Conservation (phyloP, 2,329 filamentous ascomycete genomes). For the Nigrograna mackinnonii region DNA sequence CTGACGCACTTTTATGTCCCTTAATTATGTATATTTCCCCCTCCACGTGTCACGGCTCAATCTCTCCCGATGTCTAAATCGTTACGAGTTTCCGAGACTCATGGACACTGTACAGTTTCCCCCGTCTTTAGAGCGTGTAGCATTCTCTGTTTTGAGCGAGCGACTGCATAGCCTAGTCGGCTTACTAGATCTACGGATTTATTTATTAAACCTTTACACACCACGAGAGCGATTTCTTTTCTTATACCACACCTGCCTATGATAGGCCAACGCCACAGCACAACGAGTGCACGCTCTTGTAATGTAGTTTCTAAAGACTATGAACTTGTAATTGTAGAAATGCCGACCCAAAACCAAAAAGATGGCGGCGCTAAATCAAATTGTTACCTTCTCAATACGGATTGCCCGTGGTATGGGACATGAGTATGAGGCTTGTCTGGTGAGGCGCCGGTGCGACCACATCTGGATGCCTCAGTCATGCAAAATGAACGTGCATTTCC, state of each 20-base stretch:
- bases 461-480: no score
- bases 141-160: conserved; percentile 11
- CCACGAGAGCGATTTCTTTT: conserved; percentile 4
- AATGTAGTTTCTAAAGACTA: conserved; percentile 19
- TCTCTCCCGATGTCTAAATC: conserved; percentile 19
- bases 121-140: conserved; percentile 14
- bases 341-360: conserved; percentile 4
- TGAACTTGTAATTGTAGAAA: conserved; percentile 26
- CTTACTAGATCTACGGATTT: conserved; percentile 21
- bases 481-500: no score
- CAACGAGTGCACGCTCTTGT: conserved; percentile 8
- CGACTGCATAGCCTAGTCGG: conserved; percentile 35
- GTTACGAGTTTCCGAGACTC: conserved; percentile 19
- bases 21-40: conserved; percentile 31
- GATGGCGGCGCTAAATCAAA: conserved; percentile 20
- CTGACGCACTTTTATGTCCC: conserved; percentile 26
- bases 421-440: conserved; percentile 6
- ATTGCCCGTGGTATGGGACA: not conserved
- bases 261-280: conserved; percentile 1
- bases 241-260: conserved; percentile 1
- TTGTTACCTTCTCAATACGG: conserved; percentile 15
- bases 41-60: conserved; percentile 20
- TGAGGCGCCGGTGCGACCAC: conserved; percentile 4
- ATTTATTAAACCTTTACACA: conserved; percentile 3
- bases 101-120: conserved; percentile 25